phyloP scores from a whole-genome alignment of 1,139 yeast species.

The Debaryomycetaceae sp. region DNA sequence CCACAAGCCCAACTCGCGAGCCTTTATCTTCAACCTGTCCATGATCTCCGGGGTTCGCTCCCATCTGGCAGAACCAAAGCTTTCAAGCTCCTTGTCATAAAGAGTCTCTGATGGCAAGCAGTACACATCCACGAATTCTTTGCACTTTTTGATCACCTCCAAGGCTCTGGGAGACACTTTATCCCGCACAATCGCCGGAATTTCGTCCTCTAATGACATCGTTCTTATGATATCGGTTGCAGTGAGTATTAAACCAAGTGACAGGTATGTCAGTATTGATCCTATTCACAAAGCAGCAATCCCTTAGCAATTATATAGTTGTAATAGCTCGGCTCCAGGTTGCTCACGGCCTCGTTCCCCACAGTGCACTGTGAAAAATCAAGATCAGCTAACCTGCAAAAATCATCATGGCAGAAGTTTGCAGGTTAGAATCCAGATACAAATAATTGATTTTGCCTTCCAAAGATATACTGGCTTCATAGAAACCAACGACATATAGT shows the following conservation, averaged over 20 bases:
- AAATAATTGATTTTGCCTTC: not conserved
- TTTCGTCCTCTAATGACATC: slow-evolving; percentile 39
- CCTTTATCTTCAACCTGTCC: slow-evolving; percentile 53
- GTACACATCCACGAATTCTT: slow-evolving; percentile 56
- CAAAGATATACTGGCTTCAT: not conserved
- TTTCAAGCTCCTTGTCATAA: slow-evolving; percentile 36
- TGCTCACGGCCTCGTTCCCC: not conserved
- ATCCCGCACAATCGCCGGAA: slow-evolving; percentile 42
- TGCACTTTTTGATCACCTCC: slow-evolving; percentile 46
- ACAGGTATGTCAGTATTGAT: no score
- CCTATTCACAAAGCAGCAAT: not conserved
- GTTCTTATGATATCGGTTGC: not conserved
- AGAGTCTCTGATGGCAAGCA: slow-evolving; percentile 57
- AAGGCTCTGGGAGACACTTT: slow-evolving; percentile 48
- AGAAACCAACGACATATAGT: not conserved
- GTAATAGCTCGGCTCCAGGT: not conserved
- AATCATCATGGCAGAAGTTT: not conserved
- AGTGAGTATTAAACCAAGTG: no score
- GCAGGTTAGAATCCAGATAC: not conserved
- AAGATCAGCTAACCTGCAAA: not conserved
- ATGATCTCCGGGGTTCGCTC: slow-evolving; percentile 45
- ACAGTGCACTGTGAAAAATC: not conserved
- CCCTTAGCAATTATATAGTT: not conserved
- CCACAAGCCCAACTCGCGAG: slow-evolving; percentile 59
- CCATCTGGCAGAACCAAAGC: slow-evolving; percentile 38